Base-by-base conservation (phyloP, 352 stramenopile genomes). In the Pythium sp. region DNA sequence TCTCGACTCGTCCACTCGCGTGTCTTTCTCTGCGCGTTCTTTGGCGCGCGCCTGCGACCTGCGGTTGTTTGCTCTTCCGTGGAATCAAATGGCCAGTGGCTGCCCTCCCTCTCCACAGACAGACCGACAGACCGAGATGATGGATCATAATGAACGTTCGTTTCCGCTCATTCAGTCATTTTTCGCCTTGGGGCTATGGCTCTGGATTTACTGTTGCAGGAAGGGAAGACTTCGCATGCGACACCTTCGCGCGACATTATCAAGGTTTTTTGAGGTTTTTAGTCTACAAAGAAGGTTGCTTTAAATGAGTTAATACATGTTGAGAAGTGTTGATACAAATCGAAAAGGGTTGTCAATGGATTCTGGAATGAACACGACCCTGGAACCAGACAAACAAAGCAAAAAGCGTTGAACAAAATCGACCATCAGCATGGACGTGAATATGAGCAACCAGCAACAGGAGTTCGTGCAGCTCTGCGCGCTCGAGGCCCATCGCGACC, bases 401-500 rank as follows among this genome's bases (percentile, higher is more conserved):
- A 46, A 46, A 51, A 51, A 51, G 18, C 18, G 2, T 22, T 12
- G 12, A 51, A 51, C 43, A 51, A 20, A 51, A 12, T 11, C 7
- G 43, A 49, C 41, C 41, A 9, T 18, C 14, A 49, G 43, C 18
- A 51, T 51, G 18, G 18, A 8, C 43, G 1, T 30, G 2, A 58
- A 0, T n/a, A 63, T 43, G 41, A 63, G 53, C 54, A 54, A 30
- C 38, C 65, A 57, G 28, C 74, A 65, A 55, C 32, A 66, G 54
- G 38, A 62, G 46, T 63, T 92, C 54, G 73, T 87, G 68, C 65
- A 84, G 64, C 61, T 92, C 26, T 78, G 74, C 58, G 86, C 68
- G 55, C 77, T 98, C 20, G 79, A 89, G 28, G 93, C 93, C 64
- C 94, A 98, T 68, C 73, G 72, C 58, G 94, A 98, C 60, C 84